Base-by-base conservation (phyloP, 176 grass and related monocot species). In the Urochloa ruziziensis region DNA sequence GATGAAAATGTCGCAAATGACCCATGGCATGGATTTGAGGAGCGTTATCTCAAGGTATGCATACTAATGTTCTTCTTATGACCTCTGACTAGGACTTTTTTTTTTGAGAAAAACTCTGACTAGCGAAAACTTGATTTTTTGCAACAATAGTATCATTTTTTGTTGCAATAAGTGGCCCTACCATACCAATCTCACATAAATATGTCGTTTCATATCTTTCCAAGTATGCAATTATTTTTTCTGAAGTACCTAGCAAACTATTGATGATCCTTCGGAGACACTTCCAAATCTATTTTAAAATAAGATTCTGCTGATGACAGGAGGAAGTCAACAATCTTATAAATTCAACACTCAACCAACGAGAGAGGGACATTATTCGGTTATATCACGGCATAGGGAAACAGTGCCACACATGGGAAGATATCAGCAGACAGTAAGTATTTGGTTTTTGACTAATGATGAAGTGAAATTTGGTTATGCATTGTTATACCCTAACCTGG, bases 361-460 rank as follows among this genome's bases (percentile, higher is more conserved):
- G 93, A 13, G 97, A 99, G 69, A 99, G 93, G 71, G 91, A 90
- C 70, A 94, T 99, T 49, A 94, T 99, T 74, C 84, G 86, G 54
- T 84, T 94, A 63, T 99, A 99, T 67, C 88, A 99, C 72, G 93
- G 97, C 53, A 78, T 99, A 74, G 89, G 86, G 57, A 78, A 86
- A 53, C 93, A 94, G 40, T 90, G 89, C 52, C 90, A 87, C 67
- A 96, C 93, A 85, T 99, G 97, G 97, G 91, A 96, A 39, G 93
- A 94, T 66, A 96, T 99, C 42, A 93, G 97, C 91, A 94, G 87
- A 86, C 85, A 94, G 97, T 99, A 92, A 89, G 93, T 89, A 83
- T n/a, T 84, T 66, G 27, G 5, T 52, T 24, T 79, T 12, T 84
- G 14, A 67, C 7, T 4, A 54, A 68, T 12, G 48, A 68, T 12